Conservation (phyloP, 192 early-diverging fungal genomes). For the Coemansia sp. region DNA sequence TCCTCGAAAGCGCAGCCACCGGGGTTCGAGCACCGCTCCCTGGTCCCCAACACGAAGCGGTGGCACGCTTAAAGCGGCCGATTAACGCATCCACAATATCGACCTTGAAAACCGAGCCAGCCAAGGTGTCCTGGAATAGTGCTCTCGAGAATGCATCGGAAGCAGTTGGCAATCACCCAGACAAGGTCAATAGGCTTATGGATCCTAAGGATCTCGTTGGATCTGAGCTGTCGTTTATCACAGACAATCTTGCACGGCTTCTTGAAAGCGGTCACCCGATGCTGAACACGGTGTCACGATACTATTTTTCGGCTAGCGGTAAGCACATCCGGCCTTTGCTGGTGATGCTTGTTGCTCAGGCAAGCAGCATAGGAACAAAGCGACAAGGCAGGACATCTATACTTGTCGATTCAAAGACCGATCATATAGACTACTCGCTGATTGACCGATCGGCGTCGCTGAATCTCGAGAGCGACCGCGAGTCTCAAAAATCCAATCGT, state of each 20-base stretch:
- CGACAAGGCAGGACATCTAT: constrained; percentile 30
- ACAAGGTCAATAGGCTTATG: constrained; percentile 9
- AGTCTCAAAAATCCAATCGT: constrained; percentile 31
- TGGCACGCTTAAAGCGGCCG: constrained; percentile 24
- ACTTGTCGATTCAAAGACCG: constrained; percentile 32
- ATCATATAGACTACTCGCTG: constrained; percentile 43
- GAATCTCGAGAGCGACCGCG: constrained; percentile 35
- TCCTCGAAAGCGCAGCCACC: constrained; percentile 34
- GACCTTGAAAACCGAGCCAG: background rate
- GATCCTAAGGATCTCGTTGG: constrained; percentile 68
- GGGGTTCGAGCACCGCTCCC: constrained; percentile 38
- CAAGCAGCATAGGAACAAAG: constrained; percentile 69
- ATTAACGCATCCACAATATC: constrained; percentile 20
- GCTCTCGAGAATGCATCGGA: constrained; percentile 35
- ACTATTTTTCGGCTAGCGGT: constrained; percentile 85
- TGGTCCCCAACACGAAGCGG: constrained; percentile 22
- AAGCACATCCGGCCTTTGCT: constrained; percentile 92
- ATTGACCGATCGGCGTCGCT: constrained; percentile 65
- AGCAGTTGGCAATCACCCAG: constrained; percentile 10
- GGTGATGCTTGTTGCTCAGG: constrained; percentile 86
- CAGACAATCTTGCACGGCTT: constrained; percentile 77
- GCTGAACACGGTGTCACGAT: constrained; percentile 80
- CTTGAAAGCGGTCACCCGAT: constrained; percentile 88
- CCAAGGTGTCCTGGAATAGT: constrained; percentile 14
- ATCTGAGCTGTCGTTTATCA: constrained; percentile 79